Evolutionary conservation across 2,329 filamentous ascomycete genomes (phyloP), one percentile per base, ranked within the genome.

Genomic region (Gyromitra esculenta): DNA sequence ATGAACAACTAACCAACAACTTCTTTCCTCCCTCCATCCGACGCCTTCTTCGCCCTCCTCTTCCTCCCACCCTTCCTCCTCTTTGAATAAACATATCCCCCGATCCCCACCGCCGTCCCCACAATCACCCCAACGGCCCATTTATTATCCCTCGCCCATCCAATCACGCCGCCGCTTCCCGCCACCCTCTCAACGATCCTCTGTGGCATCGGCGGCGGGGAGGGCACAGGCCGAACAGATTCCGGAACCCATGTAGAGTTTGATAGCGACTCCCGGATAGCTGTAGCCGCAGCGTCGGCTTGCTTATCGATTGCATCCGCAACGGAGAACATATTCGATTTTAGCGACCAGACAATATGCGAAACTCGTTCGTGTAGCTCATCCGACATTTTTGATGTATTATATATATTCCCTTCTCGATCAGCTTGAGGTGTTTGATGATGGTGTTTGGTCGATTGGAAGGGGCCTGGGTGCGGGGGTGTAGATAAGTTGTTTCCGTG

Each of bases 11-110:
- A 74, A 77, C 75, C 75, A 48, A 91, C 87, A 69, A 98, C 95
- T 83, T 99, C 96, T 79, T 91, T 90, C 68, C 96, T 88, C 2
- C 92, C 93, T 31, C 96, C 96, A 84, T 93, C 97, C 64, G 88
- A 87, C 1, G 93, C 92, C 71, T 92, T 89, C 84, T 88, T 91
- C 9, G 94, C 96, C 78, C 93, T 89, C 79, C 95, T 89, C 83
- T 90, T 91, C 81, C 86, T 87, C 43, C 85, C 86, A 79, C 87
- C 84, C 69, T 87, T 88, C 82, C 90, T 92, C 76, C 88, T 89
- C 70, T 88, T 86, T 75, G 89, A 88, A 73, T 89, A 86, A 71
- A 90, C 81, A 85, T 78, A 80, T 52, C 52, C 80, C 41, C 41
- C 77, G 6, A 68, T 83, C 86, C 69, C 82, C 85, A 75, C 84